These are phyloP conservation scores for Allium cepa DNA, from an alignment of 106 monocot species.

Conservation along the genomic window DNA sequence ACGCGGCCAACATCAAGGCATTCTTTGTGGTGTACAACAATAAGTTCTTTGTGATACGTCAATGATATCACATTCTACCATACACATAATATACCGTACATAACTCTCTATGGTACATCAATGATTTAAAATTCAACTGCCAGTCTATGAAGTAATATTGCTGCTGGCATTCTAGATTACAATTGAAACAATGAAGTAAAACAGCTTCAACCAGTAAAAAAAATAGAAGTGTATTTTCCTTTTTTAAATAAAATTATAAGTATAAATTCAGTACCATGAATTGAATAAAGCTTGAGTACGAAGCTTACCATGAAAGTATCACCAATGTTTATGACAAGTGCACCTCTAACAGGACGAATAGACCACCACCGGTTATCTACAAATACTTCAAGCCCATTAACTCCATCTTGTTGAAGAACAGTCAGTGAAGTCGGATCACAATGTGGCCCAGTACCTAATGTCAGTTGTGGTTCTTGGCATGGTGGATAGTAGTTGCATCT, in stretches of 20 bases:
- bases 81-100: no score
- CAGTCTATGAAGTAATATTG: no score
- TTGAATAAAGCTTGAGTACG: not conserved
- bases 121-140: no score
- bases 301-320: slow-evolving; percentile 69
- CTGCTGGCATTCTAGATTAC: no score
- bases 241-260: not conserved
- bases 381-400: slow-evolving; percentile 56
- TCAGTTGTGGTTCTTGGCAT: slow-evolving; percentile 60
- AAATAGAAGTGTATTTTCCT: not conserved
- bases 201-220: not conserved
- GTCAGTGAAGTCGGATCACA: slow-evolving; percentile 58
- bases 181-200: no score
- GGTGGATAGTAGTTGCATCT: slow-evolving; percentile 68
- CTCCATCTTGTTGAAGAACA: slow-evolving; percentile 51
- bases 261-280: not conserved
- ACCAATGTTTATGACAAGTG: slow-evolving; percentile 63
- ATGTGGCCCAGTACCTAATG: slow-evolving; percentile 67
- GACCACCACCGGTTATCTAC: slow-evolving; percentile 27
- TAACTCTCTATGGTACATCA: no score
- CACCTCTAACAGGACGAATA: slow-evolving; percentile 33
- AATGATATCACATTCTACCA: no score
- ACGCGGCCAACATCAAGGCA: not conserved
- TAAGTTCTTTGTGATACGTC: no score
- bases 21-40: no score